Conservation (phyloP, 225 moss, liverwort and hornwort genomes). For the Polytrichum formosum region DNA sequence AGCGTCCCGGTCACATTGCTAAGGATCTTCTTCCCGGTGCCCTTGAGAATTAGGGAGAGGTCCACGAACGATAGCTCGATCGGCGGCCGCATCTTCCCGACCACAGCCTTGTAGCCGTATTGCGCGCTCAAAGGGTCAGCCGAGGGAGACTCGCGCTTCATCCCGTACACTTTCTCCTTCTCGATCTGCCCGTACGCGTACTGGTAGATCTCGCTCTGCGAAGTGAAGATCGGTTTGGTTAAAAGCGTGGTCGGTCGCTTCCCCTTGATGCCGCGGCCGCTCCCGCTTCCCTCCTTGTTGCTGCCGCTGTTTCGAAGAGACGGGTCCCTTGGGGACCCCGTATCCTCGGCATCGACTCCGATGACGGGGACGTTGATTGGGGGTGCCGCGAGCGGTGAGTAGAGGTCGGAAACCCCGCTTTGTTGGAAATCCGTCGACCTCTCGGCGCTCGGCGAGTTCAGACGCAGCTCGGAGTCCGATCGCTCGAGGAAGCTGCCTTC, state of each 20-base stretch:
- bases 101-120: conserved; percentile 17
- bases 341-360: no score
- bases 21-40: conserved; percentile 71
- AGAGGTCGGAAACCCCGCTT: conserved; percentile 43
- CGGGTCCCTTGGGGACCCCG: no score
- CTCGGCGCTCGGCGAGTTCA: no score
- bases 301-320: no score
- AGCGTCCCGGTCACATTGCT: conserved; percentile 84
- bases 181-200: conserved; percentile 93
- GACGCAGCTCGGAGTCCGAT: no score
- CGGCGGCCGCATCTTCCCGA: conserved; percentile 45
- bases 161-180: conserved; percentile 59
- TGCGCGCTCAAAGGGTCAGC: background rate
- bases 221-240: conserved; percentile 12
- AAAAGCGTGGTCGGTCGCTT: conserved; percentile 14
- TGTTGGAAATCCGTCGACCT: background rate
- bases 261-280: conserved; percentile 15
- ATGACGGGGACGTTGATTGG: conserved; percentile 10
- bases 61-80: conserved; percentile 82
- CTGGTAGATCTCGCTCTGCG: conserved; percentile 75
- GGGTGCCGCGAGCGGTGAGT: conserved; percentile 40
- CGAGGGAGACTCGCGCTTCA: background rate
- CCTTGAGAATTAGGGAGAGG: conserved; percentile 73
- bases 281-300: no score
- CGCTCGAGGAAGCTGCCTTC: no score